Evolutionary conservation across 805 yeast genomes (phyloP), one percentile per base, ranked within the genome.

Genomic region (Candida arabinofermentans): DNA sequence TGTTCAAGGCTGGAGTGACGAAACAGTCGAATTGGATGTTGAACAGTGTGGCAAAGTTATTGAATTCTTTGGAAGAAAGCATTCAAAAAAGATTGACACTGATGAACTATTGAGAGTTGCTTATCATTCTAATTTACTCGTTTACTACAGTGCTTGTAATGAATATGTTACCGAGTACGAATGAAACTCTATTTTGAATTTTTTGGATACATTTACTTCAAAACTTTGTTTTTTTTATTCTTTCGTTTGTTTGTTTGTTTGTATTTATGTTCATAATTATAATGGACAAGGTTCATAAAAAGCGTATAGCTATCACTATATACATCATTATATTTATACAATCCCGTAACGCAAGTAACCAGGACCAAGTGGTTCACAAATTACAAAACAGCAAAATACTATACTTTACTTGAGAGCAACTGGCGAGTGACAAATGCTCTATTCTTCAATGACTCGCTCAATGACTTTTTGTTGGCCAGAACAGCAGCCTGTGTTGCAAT

Each of bases 401-500:
- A 24, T 22, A 6, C 2, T 13, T 6, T 24, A 7, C 10, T 8
- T 34, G 6, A 24, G 14, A 9, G 14, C 14, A 36, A 36, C 23
- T 40, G 22, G 5, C 43, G 34, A 12, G 43, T 27, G 8, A 24
- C 34, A 4, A 38, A 21, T 5, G 30, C 21, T 23, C 45, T 35
- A 8, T 26, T 21, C 24, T 36, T 46, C 36, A 53, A 37, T 8
- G 43, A 31, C 10, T 30, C 21, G 22, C 43, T 42, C 30, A 53
- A 24, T 8, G 37, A 34, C 31, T 36, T 37, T 32, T 52, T 49
- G 17, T 49, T 49, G 7, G 42, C 34, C n/a, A 51, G 30, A 4
- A 37, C 12, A 2, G 49, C 46, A 6, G 45, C 47, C 32, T 42
- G 21, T 9, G 44, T 27, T 2, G 45, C 46, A 16, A 49, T 32